Evolutionary conservation across 2,329 filamentous ascomycete genomes (phyloP), one percentile per base, ranked within the genome.

Genomic region (Hymenoscyphus infarciens): DNA sequence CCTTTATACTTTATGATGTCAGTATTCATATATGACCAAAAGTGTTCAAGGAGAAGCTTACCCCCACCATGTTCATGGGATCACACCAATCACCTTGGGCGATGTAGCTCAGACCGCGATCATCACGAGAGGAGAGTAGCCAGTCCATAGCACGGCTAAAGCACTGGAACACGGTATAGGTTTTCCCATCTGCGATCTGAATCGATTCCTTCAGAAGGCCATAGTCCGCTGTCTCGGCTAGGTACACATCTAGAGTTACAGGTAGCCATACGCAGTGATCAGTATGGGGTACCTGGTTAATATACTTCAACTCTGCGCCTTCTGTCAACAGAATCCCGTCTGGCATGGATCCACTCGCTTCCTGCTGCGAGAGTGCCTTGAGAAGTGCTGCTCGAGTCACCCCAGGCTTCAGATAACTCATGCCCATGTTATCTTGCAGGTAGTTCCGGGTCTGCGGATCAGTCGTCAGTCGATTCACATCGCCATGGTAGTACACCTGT

Each of bases 31-130:
- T 52, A 25, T 25, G 11, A 22, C 5, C 19, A 52, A 1, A 52
- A 13, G 10, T 25, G 19, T 10, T 25, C 11, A 22, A 38, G 22
- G 45, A 52, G 22, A 52, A 22, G 25, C 45, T 52, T 25, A 52
- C 45, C 45, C 83, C 83, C n/a, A 83, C 83, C 83, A 85, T 85
- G 72, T 85, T 85, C 80, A 85, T 83, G 3, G 82, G 83, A 64
- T 85, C 83, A 66, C 83, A 85, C 82, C 82, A 85, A 70, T 85
- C 83, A 39, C 83, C 83, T 71, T 84, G 82, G 0, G 81, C 81
- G 66, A 85, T 84, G 73, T 80, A 85, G 70, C 80, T 83, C 6
- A 85, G 76, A 0, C 82, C 82, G 3, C 82, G 79, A 25, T 77
- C 70, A 65, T 85, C 83, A 58, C 82, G 80, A 1, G 80, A 76